phyloP scores from a whole-genome alignment of 2,329 filamentous ascomycete species.

The Penicillium sp. region DNA sequence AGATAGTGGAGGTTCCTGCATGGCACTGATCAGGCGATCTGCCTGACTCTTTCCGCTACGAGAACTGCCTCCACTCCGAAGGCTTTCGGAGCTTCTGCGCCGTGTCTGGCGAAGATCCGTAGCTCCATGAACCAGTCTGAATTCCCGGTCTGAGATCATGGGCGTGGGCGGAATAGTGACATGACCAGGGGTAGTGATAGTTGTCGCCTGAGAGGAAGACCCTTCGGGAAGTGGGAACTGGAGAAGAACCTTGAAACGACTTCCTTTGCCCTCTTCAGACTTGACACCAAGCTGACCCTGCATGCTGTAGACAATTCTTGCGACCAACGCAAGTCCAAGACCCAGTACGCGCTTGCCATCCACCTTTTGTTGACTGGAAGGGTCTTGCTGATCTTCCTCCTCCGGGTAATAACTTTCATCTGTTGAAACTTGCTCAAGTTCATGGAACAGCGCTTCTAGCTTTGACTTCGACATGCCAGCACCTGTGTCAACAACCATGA shows the following conservation, averaged over 20 bases:
- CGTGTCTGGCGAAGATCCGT: conserved; percentile 13
- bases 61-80: conserved; percentile 34
- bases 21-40: conserved; percentile 43
- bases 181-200: neutral
- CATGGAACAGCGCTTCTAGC: conserved; percentile 60
- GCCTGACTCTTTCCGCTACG: conserved; percentile 39
- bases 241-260: conserved; percentile 75
- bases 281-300: conserved; percentile 81
- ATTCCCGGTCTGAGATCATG: conserved; percentile 33
- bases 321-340: conserved; percentile 83
- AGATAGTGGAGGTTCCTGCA: conserved; percentile 36
- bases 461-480: conserved; percentile 59
- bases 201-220: neutral
- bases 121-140: conserved; percentile 36
- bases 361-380: neutral
- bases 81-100: conserved; percentile 26
- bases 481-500: conserved; percentile 74
- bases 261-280: conserved; percentile 78
- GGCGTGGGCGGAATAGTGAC: conserved; percentile 28
- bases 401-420: conserved; percentile 47
- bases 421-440: conserved; percentile 64
- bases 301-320: conserved; percentile 83
- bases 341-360: conserved; percentile 58
- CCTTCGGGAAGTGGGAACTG: conserved; percentile 64
- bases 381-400: conserved; percentile 27